phyloP scores from a whole-genome alignment of 2,329 filamentous ascomycete genomes.

The Colletotrichum orchidophilum region DNA sequence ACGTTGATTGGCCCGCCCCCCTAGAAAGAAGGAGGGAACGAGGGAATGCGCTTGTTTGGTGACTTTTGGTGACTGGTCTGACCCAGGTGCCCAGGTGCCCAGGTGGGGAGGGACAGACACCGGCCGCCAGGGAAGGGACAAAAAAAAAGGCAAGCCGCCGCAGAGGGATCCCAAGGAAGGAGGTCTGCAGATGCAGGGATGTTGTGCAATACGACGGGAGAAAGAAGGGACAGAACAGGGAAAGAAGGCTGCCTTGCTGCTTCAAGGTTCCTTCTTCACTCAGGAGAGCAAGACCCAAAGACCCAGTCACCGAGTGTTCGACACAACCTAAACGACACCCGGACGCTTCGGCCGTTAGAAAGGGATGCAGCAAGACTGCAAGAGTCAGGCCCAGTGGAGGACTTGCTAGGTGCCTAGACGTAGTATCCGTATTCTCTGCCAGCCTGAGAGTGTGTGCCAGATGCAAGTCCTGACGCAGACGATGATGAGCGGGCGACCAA shows the following conservation, averaged over 20 bases:
- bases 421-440: background rate
- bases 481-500: background rate
- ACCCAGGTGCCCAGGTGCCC: background rate
- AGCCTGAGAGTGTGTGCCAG: background rate
- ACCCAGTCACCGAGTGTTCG: no score
- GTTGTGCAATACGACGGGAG: background rate
- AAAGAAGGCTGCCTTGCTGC: background rate
- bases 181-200: background rate
- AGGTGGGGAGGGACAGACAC: background rate
- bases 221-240: background rate
- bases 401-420: no score
- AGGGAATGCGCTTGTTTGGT: slow-evolving; percentile 27
- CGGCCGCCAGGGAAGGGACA: slow-evolving; percentile 23
- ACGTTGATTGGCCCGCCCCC: slow-evolving; percentile 1
- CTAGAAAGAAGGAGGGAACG: slow-evolving; percentile 4
- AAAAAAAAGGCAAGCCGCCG: slow-evolving; percentile 1
- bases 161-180: slow-evolving; percentile 22
- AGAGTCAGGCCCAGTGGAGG: no score
- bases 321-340: slow-evolving; percentile 22
- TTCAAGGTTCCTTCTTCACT: background rate
- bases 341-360: slow-evolving; percentile 9
- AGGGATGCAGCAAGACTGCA: background rate
- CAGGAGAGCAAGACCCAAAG: slow-evolving; percentile 12
- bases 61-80: background rate
- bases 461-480: background rate